Conservation (phyloP, 78 protist genomes). For the Speleostelium caveatum region DNA sequence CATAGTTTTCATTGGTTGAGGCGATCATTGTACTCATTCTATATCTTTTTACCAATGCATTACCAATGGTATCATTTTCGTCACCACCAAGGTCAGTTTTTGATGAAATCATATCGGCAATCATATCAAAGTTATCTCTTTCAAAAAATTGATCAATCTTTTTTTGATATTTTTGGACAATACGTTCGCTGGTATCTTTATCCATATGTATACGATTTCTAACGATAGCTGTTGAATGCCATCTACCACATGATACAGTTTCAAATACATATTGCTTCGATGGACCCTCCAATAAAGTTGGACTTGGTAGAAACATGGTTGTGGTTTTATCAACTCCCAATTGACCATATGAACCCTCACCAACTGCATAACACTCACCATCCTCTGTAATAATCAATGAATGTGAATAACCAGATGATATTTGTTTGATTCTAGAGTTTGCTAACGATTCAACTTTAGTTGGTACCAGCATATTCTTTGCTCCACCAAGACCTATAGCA, state of each 20-base stretch:
- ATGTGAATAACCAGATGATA: conserved; percentile 48
- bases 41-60: too few relatives aligned
- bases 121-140: too few relatives aligned
- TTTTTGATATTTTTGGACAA: too few relatives aligned
- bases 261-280: conserved; percentile 22
- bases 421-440: background rate
- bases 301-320: background rate
- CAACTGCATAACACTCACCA: conserved; percentile 32
- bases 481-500: conserved; percentile 17
- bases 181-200: too few relatives aligned
- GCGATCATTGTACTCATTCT: too few relatives aligned
- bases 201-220: background rate
- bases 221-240: conserved; percentile 25
- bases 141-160: too few relatives aligned
- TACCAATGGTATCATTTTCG: too few relatives aligned
- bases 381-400: conserved; percentile 14
- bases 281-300: background rate
- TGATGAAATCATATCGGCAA: too few relatives aligned
- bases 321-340: conserved; percentile 27
- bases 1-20: too few relatives aligned
- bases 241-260: conserved; percentile 22
- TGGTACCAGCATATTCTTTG: conserved; percentile 8
- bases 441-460: background rate
- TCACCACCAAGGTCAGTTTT: too few relatives aligned
- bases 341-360: conserved; percentile 65